Base-by-base conservation (phyloP, 106 monocot species). In the Allium cepa region DNA sequence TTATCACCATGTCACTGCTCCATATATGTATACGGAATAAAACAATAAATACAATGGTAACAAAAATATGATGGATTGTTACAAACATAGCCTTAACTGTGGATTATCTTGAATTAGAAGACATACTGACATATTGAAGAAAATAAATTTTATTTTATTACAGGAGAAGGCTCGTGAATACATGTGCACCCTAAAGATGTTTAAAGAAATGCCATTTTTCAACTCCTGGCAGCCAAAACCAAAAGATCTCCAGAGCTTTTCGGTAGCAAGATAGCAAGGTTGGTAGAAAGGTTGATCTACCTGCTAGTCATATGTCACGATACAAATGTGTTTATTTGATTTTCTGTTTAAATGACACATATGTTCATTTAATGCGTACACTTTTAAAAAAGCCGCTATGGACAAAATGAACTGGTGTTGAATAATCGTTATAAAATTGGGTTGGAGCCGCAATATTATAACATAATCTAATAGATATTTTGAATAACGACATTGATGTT, bases 101-200 rank as follows among this genome's bases (percentile, higher is more conserved):
- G 11, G 53, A 55, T 55, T 55, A 55, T 55, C 4, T 55, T 55
- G 15, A 11, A 55, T 12, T 1, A 15, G 15, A 11, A 55, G 8
- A 5, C 15, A 18, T 49, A 16, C 49, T 48, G 12, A 26, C 48
- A 1, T 4, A 36, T 36, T 36, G 3, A 36, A 22, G 22, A 22
- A 22, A 22, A 22, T 22, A 22, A 22, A 68, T 45, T 63, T 10
- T 10, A 11, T 52, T n/a, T 11, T 10, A 16, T 64, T 80, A 46
- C 79, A 87, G 86, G 71, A 56, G 26, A 76, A 68, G 77, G 82
- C 86, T 56, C 73, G 28, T 56, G 79, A 79, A 27, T 87, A 87
- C 71, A 79, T 77, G 50, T 76, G 73, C 53, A 52, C 73, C 51
- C 67, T 87, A 26, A 62, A 55, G 28, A 17, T 79, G n/a, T 66